Conservation (phyloP, 352 stramenopile genomes). For the Globisporangium cystogenes region DNA sequence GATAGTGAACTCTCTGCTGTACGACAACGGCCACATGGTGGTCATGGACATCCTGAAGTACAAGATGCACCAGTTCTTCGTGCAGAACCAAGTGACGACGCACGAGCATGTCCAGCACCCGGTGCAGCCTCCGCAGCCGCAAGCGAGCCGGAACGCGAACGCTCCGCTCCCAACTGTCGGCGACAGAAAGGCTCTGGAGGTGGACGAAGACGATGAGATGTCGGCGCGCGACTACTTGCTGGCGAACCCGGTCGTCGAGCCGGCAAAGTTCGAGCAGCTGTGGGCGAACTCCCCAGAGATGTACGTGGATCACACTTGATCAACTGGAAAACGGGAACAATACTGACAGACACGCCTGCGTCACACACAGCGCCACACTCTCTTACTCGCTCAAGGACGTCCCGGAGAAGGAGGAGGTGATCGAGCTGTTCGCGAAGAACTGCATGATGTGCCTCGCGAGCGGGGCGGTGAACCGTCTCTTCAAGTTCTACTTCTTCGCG, state of each 20-base stretch:
- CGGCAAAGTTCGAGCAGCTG: constrained; percentile 74
- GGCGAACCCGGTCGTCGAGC: constrained; percentile 55
- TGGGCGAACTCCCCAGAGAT: constrained; percentile 66
- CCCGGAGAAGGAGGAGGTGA: constrained; percentile 71
- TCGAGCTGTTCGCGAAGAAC: constrained; percentile 62
- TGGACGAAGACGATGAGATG: constrained; percentile 49
- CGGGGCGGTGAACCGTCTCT: constrained; percentile 52
- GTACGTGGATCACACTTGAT: constrained; percentile 29
- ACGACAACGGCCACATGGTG: constrained; percentile 77
- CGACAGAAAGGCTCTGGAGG: constrained; percentile 10
- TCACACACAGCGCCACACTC: constrained; percentile 39
- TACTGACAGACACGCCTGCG: no score
- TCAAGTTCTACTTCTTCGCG: constrained; percentile 88
- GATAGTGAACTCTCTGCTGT: constrained; percentile 84
- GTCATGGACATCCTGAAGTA: constrained; percentile 83
- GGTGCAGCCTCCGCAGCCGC: constrained; percentile 6
- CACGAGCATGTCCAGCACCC: constrained; percentile 11
- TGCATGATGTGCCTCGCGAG: constrained; percentile 77
- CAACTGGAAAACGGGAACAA: neutral
- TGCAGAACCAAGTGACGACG: constrained; percentile 20
- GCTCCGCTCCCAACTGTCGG: constrained; percentile 6
- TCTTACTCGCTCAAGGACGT: constrained; percentile 42
- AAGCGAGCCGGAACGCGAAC: constrained; percentile 13
- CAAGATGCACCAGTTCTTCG: constrained; percentile 57
- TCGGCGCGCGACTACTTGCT: constrained; percentile 64